phyloP scores from a whole-genome alignment of 2,329 filamentous ascomycete genomes.

The Anisogramma anomala region DNA sequence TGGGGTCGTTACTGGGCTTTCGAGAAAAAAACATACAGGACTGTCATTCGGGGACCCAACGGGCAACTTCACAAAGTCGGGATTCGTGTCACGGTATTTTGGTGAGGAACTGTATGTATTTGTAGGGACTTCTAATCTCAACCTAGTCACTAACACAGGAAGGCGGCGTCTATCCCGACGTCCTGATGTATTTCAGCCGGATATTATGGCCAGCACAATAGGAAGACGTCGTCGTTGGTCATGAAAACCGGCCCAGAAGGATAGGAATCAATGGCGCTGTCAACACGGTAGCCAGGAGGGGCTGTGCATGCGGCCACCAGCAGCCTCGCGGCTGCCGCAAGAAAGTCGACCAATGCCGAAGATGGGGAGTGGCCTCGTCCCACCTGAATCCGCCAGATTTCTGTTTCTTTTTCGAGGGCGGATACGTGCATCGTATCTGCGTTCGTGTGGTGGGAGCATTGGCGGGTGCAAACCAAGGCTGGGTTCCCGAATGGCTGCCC shows the following conservation, averaged over 20 bases:
- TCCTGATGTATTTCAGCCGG: conserved; percentile 1
- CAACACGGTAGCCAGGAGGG: neutral
- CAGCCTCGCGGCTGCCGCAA: neutral
- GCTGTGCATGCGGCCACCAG: neutral
- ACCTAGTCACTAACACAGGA: conserved; percentile 2
- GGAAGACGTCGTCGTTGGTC: conserved; percentile 7
- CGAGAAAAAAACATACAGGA: too few species aligned
- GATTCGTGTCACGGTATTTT: too few species aligned
- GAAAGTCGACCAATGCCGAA: conserved; percentile 1
- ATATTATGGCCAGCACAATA: neutral
- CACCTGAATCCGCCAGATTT: neutral
- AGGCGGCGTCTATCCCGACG: conserved; percentile 3
- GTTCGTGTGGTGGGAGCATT: neutral
- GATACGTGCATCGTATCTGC: neutral
- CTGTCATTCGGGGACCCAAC: too few species aligned
- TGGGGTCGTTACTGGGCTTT: too few species aligned
- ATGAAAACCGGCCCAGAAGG: conserved; percentile 9
- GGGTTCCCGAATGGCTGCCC: neutral
- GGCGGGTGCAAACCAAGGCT: neutral
- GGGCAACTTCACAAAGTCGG: too few species aligned
- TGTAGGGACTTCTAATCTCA: conserved; percentile 4
- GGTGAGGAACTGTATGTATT: too few species aligned
- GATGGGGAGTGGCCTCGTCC: neutral
- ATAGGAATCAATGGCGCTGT: conserved; percentile 5
- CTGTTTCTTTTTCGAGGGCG: neutral